Conservation (phyloP, 2,329 filamentous ascomycete genomes). For the Arthrinium phaeospermum region DNA sequence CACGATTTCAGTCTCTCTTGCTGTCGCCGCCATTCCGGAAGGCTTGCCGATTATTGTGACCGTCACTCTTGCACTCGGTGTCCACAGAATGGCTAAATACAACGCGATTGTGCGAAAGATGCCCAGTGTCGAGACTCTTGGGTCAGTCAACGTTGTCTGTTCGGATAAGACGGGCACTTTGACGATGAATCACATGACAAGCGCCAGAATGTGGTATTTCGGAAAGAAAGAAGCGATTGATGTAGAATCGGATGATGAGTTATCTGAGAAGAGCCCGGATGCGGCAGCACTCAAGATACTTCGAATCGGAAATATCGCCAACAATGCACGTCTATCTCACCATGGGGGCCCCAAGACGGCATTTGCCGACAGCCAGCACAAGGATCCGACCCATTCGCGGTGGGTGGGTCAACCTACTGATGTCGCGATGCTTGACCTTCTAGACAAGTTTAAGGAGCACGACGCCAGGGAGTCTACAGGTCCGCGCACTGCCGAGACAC, state of each 20-base stretch:
- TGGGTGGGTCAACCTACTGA: constrained; percentile 98
- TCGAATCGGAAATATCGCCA: constrained; percentile 94
- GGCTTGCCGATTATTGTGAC: constrained; percentile 98
- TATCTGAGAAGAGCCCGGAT: constrained; percentile 65
- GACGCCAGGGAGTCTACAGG: constrained; percentile 88
- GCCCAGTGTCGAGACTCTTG: constrained; percentile 95
- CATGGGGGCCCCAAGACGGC: constrained; percentile 77
- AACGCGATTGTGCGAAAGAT: constrained; percentile 95
- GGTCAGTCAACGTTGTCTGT: constrained; percentile 99
- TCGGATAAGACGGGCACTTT: constrained; percentile 97
- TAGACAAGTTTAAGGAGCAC: constrained; percentile 90
- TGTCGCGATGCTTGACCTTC: constrained; percentile 91
- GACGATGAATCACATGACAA: constrained; percentile 98
- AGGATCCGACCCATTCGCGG: constrained; percentile 74
- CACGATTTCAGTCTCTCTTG: constrained; percentile 94
- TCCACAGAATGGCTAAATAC: constrained; percentile 93
- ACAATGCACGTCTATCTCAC: constrained; percentile 84
- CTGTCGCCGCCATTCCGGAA: constrained; percentile 91
- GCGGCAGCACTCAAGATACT: constrained; percentile 80
- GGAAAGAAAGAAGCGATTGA: constrained; percentile 63
- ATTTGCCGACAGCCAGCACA: constrained; percentile 80
- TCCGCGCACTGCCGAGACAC: constrained; percentile 81
- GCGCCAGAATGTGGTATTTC: constrained; percentile 95
- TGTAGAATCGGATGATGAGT: constrained; percentile 60
- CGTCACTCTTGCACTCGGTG: constrained; percentile 91